Evolutionary conservation across 2,329 filamentous ascomycete species (phyloP), one percentile per base, ranked within the genome.

Genomic region (Stagonosporopsis tanaceti): DNA sequence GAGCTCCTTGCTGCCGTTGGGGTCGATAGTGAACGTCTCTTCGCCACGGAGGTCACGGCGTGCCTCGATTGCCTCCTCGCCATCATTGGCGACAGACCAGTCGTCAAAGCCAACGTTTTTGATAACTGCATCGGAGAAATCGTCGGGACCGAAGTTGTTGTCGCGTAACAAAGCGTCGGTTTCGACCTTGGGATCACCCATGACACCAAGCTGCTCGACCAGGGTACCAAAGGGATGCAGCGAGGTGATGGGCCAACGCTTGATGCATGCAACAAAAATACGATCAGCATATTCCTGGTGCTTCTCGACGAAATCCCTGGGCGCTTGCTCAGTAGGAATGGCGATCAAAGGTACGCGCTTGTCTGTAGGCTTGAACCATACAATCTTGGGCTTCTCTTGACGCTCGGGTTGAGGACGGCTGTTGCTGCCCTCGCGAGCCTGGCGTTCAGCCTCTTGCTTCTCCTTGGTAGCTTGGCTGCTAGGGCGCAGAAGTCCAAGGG

Each of bases 321-420:
- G 95, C 8, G 95, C 95, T 79, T 99, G 95, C 77, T 99, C 95
- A 3, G 95, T 99, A 1, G 95, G 95, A 64, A 99, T 99, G 51
- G 95, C 95, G 77, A 99, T 99, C 65, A 99, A 84, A 47, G 95
- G 95, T 45, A 99, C 95, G 73, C 95, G 92, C 86, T 99, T 98
- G 80, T 99, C 95, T 1, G 95, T 99, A 57, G 95, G 95, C 84
- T 99, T 99, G 83, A 99, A 99, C 95, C 95, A 99, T 39, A 99
- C 95, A 79, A 99, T 99, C 87, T 99, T 99, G 62, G 95, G 95
- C 80, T 97, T 97, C 64, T 99, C 95, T 75, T 96, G 93, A 51
- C 93, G 91, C 64, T 90, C 89, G 60, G 93, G 91, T 64, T 95
- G 89, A 50, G 89, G 86, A 59, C 85, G 85, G 61, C 90, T 88